phyloP scores from a whole-genome alignment of 2,329 filamentous ascomycete species.

The Corynespora cassiicola region DNA sequence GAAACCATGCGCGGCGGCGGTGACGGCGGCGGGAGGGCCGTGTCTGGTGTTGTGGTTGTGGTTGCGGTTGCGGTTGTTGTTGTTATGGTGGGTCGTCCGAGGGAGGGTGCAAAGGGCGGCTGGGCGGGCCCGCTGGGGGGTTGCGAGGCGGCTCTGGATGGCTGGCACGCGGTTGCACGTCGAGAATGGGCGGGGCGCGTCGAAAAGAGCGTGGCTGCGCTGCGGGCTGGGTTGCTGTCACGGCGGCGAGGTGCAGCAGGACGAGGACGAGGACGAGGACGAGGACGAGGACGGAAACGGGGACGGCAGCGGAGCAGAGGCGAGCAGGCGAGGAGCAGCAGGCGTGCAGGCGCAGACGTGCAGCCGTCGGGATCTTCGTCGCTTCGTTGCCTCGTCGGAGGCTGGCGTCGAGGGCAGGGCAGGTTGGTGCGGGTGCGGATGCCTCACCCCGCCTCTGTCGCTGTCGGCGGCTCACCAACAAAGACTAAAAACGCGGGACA shows the following conservation, averaged over 20 bases:
- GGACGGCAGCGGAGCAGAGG: too few relatives aligned
- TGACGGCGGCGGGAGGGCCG: not conserved
- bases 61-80: not conserved
- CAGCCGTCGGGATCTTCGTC: too few relatives aligned
- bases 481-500: slow-evolving; percentile 1
- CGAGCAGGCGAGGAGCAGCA: too few relatives aligned
- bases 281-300: too few relatives aligned
- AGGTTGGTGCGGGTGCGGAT: not conserved
- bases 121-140: slow-evolving; percentile 1
- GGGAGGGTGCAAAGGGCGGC: too few relatives aligned
- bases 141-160: slow-evolving; percentile 12
- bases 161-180: slow-evolving; percentile 18
- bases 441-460: slow-evolving; percentile 34
- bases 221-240: slow-evolving; percentile 34
- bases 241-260: slow-evolving; percentile 34
- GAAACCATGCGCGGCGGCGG: slow-evolving; percentile 63
- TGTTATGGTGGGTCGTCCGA: not conserved
- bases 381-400: slow-evolving; percentile 1
- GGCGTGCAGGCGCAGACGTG: too few relatives aligned
- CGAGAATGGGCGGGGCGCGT: slow-evolving; percentile 22
- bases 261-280: slow-evolving; percentile 21
- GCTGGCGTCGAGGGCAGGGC: slow-evolving; percentile 1
- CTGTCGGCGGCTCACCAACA: slow-evolving; percentile 6
- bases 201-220: slow-evolving; percentile 34
- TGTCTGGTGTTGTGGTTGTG: not conserved